A percentile compares a stretch with the other conserved stretches of the same genome.
These are phyloP conservation scores for Fusarium acutatum DNA, from an alignment of 2,329 filamentous ascomycete species.

Conservation along the genomic window DNA sequence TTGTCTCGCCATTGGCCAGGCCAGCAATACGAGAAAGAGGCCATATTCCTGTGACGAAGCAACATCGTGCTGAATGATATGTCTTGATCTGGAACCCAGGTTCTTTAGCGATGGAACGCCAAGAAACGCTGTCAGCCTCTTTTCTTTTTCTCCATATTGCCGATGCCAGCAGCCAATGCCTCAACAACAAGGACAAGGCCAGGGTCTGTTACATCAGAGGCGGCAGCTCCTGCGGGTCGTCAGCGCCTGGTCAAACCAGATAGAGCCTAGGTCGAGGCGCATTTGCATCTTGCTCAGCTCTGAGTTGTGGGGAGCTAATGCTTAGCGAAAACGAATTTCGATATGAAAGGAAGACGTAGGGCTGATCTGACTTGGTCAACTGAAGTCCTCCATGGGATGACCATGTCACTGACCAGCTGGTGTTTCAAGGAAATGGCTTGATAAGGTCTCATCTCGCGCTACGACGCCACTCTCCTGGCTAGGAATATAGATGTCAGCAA, in stretches of 20 bases:
- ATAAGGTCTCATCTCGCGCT: background rate
- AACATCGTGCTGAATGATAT: background rate
- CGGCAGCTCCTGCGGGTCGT: background rate
- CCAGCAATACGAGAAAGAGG: background rate
- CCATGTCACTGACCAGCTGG: background rate
- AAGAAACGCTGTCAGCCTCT: slow-evolving; percentile 4
- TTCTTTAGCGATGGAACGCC: background rate
- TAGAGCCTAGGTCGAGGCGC: slow-evolving; percentile 26
- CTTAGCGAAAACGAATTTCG: slow-evolving; percentile 2
- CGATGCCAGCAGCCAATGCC: background rate
- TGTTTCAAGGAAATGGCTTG: background rate
- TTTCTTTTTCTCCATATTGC: background rate
- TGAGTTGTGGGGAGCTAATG: slow-evolving; percentile 15
- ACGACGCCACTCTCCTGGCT: background rate
- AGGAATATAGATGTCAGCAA: slow-evolving; percentile 8
- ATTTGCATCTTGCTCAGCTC: slow-evolving; percentile 7
- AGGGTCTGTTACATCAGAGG: slow-evolving; percentile 13
- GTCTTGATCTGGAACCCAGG: background rate
- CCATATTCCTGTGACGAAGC: background rate
- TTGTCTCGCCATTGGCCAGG: background rate
- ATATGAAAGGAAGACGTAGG: background rate
- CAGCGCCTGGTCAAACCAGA: slow-evolving; percentile 15
- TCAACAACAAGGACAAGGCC: background rate
- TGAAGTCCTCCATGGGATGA: background rate
- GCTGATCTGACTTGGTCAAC: slow-evolving; percentile 1